Evolutionary conservation across 1,139 yeast genomes (phyloP), one percentile per base, ranked within the genome.

Genomic region (Debaryomycetaceae sp.): DNA sequence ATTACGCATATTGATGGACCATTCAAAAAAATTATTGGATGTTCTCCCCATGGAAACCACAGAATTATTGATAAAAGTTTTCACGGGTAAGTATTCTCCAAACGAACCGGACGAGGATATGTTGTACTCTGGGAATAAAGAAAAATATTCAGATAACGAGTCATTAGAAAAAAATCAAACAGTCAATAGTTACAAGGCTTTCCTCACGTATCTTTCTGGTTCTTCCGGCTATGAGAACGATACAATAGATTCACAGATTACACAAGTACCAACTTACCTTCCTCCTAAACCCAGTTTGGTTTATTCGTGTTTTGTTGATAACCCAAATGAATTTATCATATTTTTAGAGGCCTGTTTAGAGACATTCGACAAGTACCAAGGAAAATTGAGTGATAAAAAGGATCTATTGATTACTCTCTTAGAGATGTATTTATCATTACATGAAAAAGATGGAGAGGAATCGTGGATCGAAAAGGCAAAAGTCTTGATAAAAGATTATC

Each of bases 271-370:
- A 1, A 87, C 96, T 0, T 91, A 91, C 56, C 82, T 85, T 42
- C 97, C 98, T 1, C 98, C 99, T 2, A 76, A 82, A 41, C 98
- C 98, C 3, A 76, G 91, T 39, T 70, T 92, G 33, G 87, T 92
- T 2, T 94, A 89, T 56, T 81, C 95, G 1, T 81, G 95, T 2
- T 94, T 92, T 58, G 79, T 87, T 13, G 79, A 83, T 52, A 88
- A 86, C 55, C 89, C 95, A 0, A 78, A 83, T 53, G 94, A 91
- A 53, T 91, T 92, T 71, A 95, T 91, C 15, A 86, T 87, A n/a
- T 91, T 94, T 50, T 63, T 92, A 41, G 98, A 92, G 56, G 97
- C 98, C 0, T 88, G 97, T 53, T 66, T 89, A 14, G 88, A 84
- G 50, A 75, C 87, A 6, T 87, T 87, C 56, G 91, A 85, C 44